Base-by-base conservation (phyloP, 176 grass and related monocot species). In the Puccinellia tenuiflora region DNA sequence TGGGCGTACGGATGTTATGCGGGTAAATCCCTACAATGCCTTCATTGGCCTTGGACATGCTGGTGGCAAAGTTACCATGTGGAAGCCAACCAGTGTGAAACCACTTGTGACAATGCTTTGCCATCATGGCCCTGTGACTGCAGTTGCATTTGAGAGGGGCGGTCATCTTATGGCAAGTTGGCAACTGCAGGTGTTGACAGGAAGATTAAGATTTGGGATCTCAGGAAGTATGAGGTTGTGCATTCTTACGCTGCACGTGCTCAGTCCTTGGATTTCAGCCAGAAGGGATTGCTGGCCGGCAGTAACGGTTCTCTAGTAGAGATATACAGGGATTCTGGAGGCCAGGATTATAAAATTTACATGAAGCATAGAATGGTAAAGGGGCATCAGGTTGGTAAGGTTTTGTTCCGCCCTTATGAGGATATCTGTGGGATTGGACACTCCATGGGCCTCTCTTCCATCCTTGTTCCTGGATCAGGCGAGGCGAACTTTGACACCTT, bases 141-240 rank as follows among this genome's bases (percentile, higher is more conserved):
- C n/a, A n/a, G n/a, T n/a, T n/a, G n/a, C n/a, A n/a, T n/a, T n/a
- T n/a, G n/a, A n/a, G n/a, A n/a, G n/a, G n/a, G n/a, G n/a, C n/a
- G n/a, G n/a, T n/a, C n/a, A n/a, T n/a, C n/a, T n/a, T n/a, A n/a
- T n/a, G n/a, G n/a, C n/a, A n/a, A n/a, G n/a, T n/a, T n/a, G n/a
- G n/a, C n/a, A n/a, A n/a, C n/a, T n/a, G n/a, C n/a, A n/a, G n/a
- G n/a, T n/a, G n/a, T n/a, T 63, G 95, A 97, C 29, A 71, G 77
- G 39, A 97, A 94, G 66, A 87, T 94, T 47, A 97, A 97, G 67
- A 75, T 97, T 64, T 94, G 95, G 95, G 95, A 97, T 73, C 74
- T 97, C 35, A 92, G 92, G 78, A 97, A 97, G 79, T 94, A 92
- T 29, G 86, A 92, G 73, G 84, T 85, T 56, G 65, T 94, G 50